These are phyloP conservation scores for Suhomyces pyralidae DNA, from an alignment of 805 yeast genomes.

Conservation along the genomic window DNA sequence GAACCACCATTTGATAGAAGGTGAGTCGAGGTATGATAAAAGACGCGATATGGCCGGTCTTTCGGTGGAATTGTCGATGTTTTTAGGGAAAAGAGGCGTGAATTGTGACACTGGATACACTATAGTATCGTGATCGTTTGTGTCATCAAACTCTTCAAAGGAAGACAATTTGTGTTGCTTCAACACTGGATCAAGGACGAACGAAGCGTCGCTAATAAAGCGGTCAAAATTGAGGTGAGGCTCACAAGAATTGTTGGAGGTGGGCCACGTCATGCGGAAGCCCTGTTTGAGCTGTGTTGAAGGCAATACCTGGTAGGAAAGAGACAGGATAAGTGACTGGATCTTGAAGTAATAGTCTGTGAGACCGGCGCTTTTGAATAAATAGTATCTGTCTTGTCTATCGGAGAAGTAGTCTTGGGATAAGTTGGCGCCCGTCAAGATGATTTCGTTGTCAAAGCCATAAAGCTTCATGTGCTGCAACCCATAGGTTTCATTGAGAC, in stretches of 20 bases:
- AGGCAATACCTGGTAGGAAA: slow-evolving; percentile 62
- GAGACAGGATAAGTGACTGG: slow-evolving; percentile 60
- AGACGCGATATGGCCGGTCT: slow-evolving; percentile 63
- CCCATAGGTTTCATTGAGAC: slow-evolving; percentile 90
- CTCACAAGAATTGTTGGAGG: slow-evolving; percentile 59
- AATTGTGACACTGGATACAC: slow-evolving; percentile 92
- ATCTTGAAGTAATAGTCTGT: slow-evolving; percentile 74
- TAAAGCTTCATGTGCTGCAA: slow-evolving; percentile 96
- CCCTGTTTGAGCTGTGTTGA: slow-evolving; percentile 44
- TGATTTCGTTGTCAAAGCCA: slow-evolving; percentile 88
- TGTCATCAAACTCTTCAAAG: slow-evolving; percentile 31
- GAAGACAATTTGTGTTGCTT: slow-evolving; percentile 36
- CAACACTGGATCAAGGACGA: slow-evolving; percentile 56
- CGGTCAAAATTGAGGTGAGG: slow-evolving; percentile 55
- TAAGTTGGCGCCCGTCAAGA: slow-evolving; percentile 87
- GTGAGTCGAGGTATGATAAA: slow-evolving; percentile 54
- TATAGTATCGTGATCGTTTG: slow-evolving; percentile 49
- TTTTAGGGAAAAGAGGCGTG: slow-evolving; percentile 69
- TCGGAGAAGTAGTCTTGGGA: slow-evolving; percentile 90
- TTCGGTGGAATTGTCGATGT: slow-evolving; percentile 70
- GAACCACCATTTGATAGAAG: slow-evolving; percentile 69
- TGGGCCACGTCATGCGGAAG: slow-evolving; percentile 72
- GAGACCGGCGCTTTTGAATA: slow-evolving; percentile 56
- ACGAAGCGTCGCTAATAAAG: slow-evolving; percentile 57
- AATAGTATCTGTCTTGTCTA: slow-evolving; percentile 89